These are phyloP conservation scores for Salix purpurea DNA, from an alignment of 345 rosid genomes.

Conservation along the genomic window DNA sequence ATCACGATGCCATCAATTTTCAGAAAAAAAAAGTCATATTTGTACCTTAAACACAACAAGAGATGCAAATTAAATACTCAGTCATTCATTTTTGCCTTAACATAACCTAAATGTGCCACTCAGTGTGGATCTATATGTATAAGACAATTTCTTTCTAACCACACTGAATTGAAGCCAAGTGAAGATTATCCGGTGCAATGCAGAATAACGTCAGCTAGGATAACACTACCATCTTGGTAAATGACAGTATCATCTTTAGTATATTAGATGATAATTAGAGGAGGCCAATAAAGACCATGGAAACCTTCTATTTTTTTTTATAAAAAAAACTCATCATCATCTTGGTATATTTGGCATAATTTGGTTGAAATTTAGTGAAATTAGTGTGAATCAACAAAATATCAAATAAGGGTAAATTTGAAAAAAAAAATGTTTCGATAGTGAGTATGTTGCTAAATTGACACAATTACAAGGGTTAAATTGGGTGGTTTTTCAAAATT, in stretches of 20 bases:
- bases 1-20: conserved; percentile 4
- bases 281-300: too few relatives aligned
- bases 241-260: conserved; percentile 25
- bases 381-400: background rate
- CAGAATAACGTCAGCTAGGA: conserved; percentile 54
- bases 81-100: too few relatives aligned
- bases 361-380: background rate
- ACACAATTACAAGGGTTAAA: background rate
- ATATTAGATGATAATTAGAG: too few relatives aligned
- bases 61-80: background rate
- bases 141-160: background rate
- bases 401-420: background rate
- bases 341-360: background rate
- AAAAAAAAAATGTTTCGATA: background rate
- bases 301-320: too few relatives aligned
- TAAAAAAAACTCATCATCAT: too few relatives aligned
- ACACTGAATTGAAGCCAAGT: too few relatives aligned
- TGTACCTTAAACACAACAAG: background rate
- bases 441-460: background rate
- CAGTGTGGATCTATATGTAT: too few relatives aligned
- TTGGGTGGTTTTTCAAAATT: background rate
- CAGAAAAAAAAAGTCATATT: background rate
- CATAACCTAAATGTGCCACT: too few relatives aligned
- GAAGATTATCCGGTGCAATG: conserved; percentile 76
- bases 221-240: conserved; percentile 47